Evolutionary conservation across 1,284 basidiomycete species (phyloP).

Genomic region (Irpex rosettiformis): DNA sequence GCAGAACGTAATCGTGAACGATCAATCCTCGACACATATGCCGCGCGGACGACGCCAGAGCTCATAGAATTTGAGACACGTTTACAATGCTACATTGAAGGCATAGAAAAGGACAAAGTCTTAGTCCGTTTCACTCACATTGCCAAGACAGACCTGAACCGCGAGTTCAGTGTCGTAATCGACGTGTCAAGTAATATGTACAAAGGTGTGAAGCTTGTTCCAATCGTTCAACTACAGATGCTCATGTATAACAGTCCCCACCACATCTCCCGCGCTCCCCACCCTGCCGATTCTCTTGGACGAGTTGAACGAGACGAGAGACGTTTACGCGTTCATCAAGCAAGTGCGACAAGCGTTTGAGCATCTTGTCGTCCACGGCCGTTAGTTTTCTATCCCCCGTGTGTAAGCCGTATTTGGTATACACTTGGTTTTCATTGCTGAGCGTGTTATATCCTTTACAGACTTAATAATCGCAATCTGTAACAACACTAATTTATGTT

Average conservation of each 20-base stretch:
- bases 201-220: constrained; percentile 48
- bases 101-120: constrained; percentile 68
- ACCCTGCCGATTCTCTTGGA: constrained; percentile 60
- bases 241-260: constrained; percentile 47
- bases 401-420: background rate
- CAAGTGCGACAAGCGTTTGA: constrained; percentile 45
- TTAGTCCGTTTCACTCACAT: constrained; percentile 71
- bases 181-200: constrained; percentile 65
- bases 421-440: background rate
- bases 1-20: constrained; percentile 70
- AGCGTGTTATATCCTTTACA: background rate
- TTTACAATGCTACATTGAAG: constrained; percentile 69
- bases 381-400: too few relatives aligned
- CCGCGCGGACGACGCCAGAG: constrained; percentile 54
- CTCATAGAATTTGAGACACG: constrained; percentile 54
- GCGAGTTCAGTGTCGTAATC: constrained; percentile 74
- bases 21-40: constrained; percentile 55
- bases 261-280: constrained; percentile 62
- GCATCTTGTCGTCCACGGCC: constrained; percentile 19
- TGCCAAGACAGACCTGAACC: constrained; percentile 48
- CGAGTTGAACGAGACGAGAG: constrained; percentile 57
- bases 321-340: constrained; percentile 63
- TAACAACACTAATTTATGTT: background rate
- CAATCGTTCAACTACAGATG: too few relatives aligned
- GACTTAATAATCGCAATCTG: background rate